phyloP scores from a whole-genome alignment of 805 yeast species.

The Pichia nanzhaoensis region DNA sequence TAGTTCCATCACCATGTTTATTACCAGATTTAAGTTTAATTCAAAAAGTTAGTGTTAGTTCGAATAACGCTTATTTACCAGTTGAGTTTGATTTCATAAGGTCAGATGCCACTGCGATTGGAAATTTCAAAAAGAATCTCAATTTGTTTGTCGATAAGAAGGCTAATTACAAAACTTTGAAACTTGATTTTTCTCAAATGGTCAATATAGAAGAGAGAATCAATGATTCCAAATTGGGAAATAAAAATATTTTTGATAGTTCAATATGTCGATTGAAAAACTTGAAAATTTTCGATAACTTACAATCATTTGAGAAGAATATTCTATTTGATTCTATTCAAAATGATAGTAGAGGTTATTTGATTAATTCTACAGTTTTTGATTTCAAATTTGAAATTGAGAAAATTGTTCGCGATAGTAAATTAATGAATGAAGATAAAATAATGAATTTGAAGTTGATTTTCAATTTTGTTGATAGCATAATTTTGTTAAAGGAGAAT shows the following conservation, averaged over 20 bases:
- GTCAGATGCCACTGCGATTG: conserved; percentile 31
- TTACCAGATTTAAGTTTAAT: conserved; percentile 55
- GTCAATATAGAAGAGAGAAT: conserved; percentile 5
- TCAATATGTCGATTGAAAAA: conserved; percentile 1
- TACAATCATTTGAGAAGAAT: conserved; percentile 21
- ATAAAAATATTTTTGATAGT: no score
- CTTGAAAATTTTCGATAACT: conserved; percentile 16
- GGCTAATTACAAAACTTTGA: conserved; percentile 32
- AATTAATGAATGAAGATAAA: conserved; percentile 40
- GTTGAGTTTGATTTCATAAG: conserved; percentile 32
- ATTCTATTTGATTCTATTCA: conserved; percentile 11
- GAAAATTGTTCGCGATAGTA: conserved; percentile 41
- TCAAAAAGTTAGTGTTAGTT: conserved; percentile 35
- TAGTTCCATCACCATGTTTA: conserved; percentile 54
- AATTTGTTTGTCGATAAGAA: conserved; percentile 48
- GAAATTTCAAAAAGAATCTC: conserved; percentile 36
- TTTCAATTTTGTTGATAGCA: conserved; percentile 53
- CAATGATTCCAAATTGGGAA: background rate
- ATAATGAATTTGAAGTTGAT: conserved; percentile 53
- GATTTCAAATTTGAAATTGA: conserved; percentile 52
- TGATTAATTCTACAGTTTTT: conserved; percentile 37
- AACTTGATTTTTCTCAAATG: conserved; percentile 17
- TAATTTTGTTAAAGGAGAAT: conserved; percentile 12
- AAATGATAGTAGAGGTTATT: conserved; percentile 13
- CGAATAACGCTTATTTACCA: conserved; percentile 42